Conservation (phyloP, 169 alveolate genomes). For the Ichthyophthirius multifiliis region DNA sequence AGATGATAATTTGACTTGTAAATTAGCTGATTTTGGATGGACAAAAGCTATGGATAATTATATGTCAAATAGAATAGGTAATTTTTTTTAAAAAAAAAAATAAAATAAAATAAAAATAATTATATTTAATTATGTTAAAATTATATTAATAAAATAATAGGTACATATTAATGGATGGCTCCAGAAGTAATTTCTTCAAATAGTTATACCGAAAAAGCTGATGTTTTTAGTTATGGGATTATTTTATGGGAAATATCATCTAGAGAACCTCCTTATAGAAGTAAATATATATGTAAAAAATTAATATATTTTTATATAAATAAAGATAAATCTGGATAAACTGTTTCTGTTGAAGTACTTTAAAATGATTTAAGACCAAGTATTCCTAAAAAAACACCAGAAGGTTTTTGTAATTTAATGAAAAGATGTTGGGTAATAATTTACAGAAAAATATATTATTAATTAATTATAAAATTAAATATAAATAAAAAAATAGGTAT, state of each 20-base stretch:
- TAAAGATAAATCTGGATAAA: constrained; percentile 59
- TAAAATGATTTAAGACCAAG: constrained; percentile 68
- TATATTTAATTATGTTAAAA: neutral
- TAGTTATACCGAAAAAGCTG: constrained; percentile 83
- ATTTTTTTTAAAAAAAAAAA: neutral
- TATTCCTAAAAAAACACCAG: constrained; percentile 60
- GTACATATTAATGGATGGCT: constrained; percentile 90
- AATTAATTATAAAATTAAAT: too few species aligned
- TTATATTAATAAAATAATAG: constrained; percentile 68
- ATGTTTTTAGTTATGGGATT: constrained; percentile 83
- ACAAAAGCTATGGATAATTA: constrained; percentile 32
- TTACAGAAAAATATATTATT: neutral
- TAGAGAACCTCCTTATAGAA: constrained; percentile 83
- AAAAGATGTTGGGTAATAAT: constrained; percentile 53
- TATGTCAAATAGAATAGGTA: neutral
- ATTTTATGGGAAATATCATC: constrained; percentile 84
- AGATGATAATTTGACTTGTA: constrained; percentile 74
- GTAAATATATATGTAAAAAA: constrained; percentile 7
- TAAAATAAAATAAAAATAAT: neutral
- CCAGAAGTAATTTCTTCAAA: constrained; percentile 85
- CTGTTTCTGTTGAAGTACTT: constrained; percentile 57
- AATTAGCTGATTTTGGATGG: constrained; percentile 87
- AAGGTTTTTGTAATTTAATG: constrained; percentile 56
- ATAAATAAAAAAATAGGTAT: too few species aligned
- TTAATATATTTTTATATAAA: neutral